Evolutionary conservation across 208 protist species (phyloP), one percentile per base, ranked within the genome.

Genomic region (Wallacemonas collosoma): DNA sequence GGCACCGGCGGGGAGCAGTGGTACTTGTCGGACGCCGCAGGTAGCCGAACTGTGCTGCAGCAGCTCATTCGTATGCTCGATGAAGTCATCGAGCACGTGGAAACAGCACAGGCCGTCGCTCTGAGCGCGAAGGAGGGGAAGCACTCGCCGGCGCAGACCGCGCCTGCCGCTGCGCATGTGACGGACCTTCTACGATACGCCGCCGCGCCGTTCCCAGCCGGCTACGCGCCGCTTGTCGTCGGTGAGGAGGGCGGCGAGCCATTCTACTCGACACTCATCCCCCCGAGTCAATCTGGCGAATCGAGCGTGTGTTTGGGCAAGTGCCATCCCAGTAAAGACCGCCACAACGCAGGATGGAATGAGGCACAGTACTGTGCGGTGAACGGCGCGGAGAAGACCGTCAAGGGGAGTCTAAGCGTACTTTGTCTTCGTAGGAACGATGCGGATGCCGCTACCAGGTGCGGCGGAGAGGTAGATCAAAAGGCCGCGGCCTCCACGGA

Each of bases 21-120:
- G 88, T 80, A 68, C 38, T 61, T 95, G 35, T 75, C 69, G 40
- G 90, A 95, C 69, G 75, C 53, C 3, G 79, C 84, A 4, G 88
- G 79, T 26, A 93, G 77, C 68, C 64, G 36, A 9, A 58, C 53
- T 9, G 77, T 95, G 60, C 75, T 95, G 47, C 40, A 74, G 62
- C 83, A 79, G 47, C 76, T 91, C 17, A 26, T 76, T 2, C 54
- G 67, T 15, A 64, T 77, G 60, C 66, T 95, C 44, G 79, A 77
- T 12, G 68, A 83, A 2, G 69, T 86, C 9, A 82, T 87, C 26
- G 71, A 54, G 36, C 76, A 83, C 53, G 71, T 88, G 17, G 79
- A 83, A 40, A 70, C 67, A 2, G 68, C 72, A 26, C 75, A 76
- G 36, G 71, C 71, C 1, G 50, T 75, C 35, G 71, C 71, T 8